Base-by-base conservation (phyloP, 2,329 filamentous ascomycete genomes). In the Chaetoscypha palmicola region DNA sequence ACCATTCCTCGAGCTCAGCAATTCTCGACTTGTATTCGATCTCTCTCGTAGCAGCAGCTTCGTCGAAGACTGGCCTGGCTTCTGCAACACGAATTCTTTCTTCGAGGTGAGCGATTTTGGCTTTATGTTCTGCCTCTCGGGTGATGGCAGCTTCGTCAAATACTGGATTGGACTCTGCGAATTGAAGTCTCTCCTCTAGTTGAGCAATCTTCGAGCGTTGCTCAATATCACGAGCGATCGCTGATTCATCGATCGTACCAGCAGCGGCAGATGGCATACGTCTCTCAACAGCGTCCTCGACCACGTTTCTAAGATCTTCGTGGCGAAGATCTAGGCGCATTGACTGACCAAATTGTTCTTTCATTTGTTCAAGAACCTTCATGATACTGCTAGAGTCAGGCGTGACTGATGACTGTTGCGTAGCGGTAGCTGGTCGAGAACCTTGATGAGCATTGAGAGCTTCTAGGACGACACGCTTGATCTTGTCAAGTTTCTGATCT, bases 401-500 rank as follows among this genome's bases (percentile, higher is more conserved):
- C 3, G 50, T 32, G 7, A 58, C 41, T 17, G 57, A 46, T 9
- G 62, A 33, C 7, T 48, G 39, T 2, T 45, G 22, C 10, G 49
- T 48, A 11, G 56, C 54, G 21, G 51, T 46, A 63, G 60, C 8
- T 59, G 62, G 46, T 59, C 66, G 38, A 62, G 68, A 56, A 16
- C 36, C 28, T 39, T 77, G 71, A 43, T 82, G 76, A 8, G 69
- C 61, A 17, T 73, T 71, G 31, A 96, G 67, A 22, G 85, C 88
- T 53, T 97, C 91, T 42, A 82, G 67, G 20, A 91, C 74, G 33
- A 79, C 77, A 19, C 71, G 69, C 42, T 82, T 83, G 52, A 98
- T 87, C 62, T 91, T 88, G 46, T 96, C 89, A 56, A 90, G 65
- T 55, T 79, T 87, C 56, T 82, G 81, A 59, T 94, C 88, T 49